Conservation (phyloP, 2,329 filamentous ascomycete genomes). For the Dactylellina cionopaga region DNA sequence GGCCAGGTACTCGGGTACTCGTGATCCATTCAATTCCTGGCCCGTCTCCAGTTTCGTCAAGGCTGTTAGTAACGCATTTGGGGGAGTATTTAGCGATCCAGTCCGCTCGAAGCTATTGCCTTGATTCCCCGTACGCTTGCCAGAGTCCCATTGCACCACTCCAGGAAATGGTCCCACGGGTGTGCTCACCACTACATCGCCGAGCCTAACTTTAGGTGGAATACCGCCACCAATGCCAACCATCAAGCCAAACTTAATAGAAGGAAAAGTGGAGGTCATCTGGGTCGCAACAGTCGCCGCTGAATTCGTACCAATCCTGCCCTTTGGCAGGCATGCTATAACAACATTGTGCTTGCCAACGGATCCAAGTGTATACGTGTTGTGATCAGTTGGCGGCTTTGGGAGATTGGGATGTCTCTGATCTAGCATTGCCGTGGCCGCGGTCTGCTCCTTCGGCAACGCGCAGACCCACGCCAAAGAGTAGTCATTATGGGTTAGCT, state of each 20-base stretch:
- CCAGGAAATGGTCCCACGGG: slow-evolving; percentile 46
- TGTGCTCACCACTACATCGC: slow-evolving; percentile 1
- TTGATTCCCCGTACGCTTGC: neutral
- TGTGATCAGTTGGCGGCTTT: slow-evolving; percentile 2
- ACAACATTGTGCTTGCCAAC: slow-evolving; percentile 5
- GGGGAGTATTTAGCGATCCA: neutral
- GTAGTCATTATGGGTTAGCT: slow-evolving; percentile 15
- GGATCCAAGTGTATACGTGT: slow-evolving; percentile 2
- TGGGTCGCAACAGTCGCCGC: slow-evolving; percentile 10
- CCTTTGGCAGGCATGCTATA: slow-evolving; percentile 15
- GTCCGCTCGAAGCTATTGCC: neutral
- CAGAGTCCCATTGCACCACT: slow-evolving; percentile 16
- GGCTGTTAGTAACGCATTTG: neutral
- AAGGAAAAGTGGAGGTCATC: slow-evolving; percentile 12
- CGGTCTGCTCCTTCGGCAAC: slow-evolving; percentile 10
- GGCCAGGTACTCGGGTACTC: slow-evolving; percentile 1
- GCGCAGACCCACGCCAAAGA: slow-evolving; percentile 16
- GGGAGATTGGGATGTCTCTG: slow-evolving; percentile 8
- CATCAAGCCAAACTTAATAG: slow-evolving; percentile 13
- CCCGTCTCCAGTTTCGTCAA: neutral
- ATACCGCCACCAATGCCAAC: slow-evolving; percentile 13
- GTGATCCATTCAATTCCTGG: slow-evolving; percentile 45
- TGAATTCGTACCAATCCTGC: slow-evolving; percentile 1
- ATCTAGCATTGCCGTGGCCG: slow-evolving; percentile 15
- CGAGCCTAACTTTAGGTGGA: neutral